phyloP scores from a whole-genome alignment of 2,329 filamentous ascomycete genomes.

The Alternaria sp. region DNA sequence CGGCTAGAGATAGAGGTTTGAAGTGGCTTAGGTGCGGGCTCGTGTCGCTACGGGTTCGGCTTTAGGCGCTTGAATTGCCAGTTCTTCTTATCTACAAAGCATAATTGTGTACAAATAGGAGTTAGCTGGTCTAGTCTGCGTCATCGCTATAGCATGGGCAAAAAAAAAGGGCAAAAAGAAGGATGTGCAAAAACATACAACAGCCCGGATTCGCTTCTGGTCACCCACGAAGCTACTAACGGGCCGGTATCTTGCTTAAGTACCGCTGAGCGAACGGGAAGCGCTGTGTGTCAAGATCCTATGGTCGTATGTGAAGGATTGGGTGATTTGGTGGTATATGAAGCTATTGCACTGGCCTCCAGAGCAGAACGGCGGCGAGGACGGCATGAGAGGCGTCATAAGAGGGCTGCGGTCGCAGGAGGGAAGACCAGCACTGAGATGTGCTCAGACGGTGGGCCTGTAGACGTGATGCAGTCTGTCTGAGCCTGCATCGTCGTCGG shows the following conservation, averaged over 20 bases:
- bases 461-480: not conserved
- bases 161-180: not conserved
- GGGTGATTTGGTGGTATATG: not conserved
- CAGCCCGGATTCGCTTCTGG: no score
- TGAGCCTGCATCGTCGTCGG: not conserved
- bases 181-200: not conserved
- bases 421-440: not conserved
- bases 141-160: not conserved
- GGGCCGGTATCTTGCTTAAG: no score
- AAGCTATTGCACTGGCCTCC: not conserved
- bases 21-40: not conserved
- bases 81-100: not conserved
- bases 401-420: not conserved
- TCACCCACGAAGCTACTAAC: no score
- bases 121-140: not conserved
- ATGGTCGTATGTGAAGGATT: not conserved
- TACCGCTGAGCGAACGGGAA: not conserved
- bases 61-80: not conserved
- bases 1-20: no score
- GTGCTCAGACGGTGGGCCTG: not conserved
- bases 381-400: no score
- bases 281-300: no score
- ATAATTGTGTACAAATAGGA: not conserved
- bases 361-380: not conserved
- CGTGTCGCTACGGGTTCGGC: not conserved